A percentile compares a stretch with the other conserved stretches of the same genome.
phyloP scores from a whole-genome alignment of 2,329 filamentous ascomycete genomes.

The Cladosporium sp. region DNA sequence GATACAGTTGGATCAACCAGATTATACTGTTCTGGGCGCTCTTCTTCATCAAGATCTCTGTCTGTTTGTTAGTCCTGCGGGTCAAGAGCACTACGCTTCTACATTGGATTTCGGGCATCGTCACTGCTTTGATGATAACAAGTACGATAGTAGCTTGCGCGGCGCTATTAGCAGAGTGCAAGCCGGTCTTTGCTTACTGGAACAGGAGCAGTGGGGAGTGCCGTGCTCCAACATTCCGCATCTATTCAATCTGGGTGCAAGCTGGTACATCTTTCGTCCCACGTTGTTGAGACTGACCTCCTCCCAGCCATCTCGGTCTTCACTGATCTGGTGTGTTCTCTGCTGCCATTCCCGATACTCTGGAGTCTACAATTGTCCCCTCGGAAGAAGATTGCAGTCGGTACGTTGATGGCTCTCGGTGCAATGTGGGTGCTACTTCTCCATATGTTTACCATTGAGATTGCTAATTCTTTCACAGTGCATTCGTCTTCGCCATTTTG shows the following conservation, averaged over 20 bases:
- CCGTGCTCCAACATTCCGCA: conserved; percentile 29
- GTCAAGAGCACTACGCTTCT: conserved; percentile 41
- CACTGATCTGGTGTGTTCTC: conserved; percentile 30
- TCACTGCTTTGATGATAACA: conserved; percentile 28
- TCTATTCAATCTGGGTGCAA: conserved; percentile 33
- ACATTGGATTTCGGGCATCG: conserved; percentile 33
- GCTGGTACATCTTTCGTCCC: conserved; percentile 24
- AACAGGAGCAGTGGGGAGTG: conserved; percentile 25
- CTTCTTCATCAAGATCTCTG: conserved; percentile 45
- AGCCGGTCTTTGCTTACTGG: conserved; percentile 30
- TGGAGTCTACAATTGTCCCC: conserved; percentile 28
- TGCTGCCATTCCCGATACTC: conserved; percentile 30
- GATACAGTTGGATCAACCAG: conserved; percentile 42
- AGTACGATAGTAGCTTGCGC: conserved; percentile 27
- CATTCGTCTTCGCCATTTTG: conserved; percentile 25
- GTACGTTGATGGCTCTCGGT: conserved; percentile 30
- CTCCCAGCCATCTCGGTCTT: conserved; percentile 28
- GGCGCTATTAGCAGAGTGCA: conserved; percentile 30
- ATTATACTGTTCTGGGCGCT: conserved; percentile 46
- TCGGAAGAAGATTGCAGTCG: conserved; percentile 30
- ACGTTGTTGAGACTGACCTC: background rate
- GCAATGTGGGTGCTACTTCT: background rate
- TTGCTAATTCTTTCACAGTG: background rate
- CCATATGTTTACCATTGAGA: background rate
- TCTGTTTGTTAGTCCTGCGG: conserved; percentile 44